These are phyloP conservation scores for Botrytis galanthina DNA, from an alignment of 2,329 filamentous ascomycete species.

Conservation along the genomic window DNA sequence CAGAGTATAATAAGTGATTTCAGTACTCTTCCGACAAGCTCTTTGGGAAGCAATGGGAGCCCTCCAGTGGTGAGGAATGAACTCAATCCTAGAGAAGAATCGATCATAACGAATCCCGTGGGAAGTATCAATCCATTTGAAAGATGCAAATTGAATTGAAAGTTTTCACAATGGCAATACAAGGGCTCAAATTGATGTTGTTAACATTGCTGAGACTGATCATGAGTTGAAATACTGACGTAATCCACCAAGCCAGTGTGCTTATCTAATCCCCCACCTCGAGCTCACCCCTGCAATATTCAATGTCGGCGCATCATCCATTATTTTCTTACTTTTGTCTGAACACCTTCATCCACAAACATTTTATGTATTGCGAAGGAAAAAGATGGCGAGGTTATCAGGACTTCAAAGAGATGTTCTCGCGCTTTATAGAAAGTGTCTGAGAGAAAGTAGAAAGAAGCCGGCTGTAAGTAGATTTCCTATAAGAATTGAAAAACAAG, in stretches of 20 bases:
- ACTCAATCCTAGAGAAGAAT: background rate
- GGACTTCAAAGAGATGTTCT: conserved; percentile 90
- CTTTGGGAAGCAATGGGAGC: background rate
- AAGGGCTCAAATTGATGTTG: background rate
- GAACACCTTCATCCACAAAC: background rate
- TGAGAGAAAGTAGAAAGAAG: conserved; percentile 79
- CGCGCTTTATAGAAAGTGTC: conserved; percentile 78
- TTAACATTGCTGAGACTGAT: background rate
- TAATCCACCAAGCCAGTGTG: background rate
- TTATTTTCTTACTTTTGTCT: background rate
- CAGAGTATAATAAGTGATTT: background rate
- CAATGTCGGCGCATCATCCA: background rate
- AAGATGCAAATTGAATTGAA: background rate
- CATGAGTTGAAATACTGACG: background rate
- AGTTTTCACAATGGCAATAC: background rate
- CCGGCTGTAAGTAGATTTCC: conserved; percentile 56
- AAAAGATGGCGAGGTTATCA: conserved; percentile 55
- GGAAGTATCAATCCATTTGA: background rate
- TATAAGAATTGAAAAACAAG: background rate
- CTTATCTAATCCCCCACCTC: background rate
- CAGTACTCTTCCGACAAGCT: background rate
- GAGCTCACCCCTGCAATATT: background rate
- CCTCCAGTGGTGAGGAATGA: background rate
- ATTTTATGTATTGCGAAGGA: background rate
- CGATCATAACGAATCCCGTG: background rate